Conservation (phyloP, 2,329 filamentous ascomycete species). For the Colletotrichum camelliae region DNA sequence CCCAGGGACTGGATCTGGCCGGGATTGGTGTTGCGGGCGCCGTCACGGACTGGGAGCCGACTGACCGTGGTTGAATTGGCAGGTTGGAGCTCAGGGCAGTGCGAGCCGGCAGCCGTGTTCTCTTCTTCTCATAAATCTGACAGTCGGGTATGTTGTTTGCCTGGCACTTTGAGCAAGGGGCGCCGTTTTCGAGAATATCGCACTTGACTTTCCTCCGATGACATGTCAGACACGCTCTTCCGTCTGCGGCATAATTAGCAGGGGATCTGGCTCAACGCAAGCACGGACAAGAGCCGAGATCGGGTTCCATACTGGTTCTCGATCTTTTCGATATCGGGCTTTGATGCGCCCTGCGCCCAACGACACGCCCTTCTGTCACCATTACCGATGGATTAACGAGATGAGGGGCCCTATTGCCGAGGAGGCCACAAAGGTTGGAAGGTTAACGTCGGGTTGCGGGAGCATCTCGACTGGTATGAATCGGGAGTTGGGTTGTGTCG, state of each 20-base stretch:
- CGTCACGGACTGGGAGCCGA: slow-evolving; percentile 26
- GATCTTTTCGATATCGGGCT: background rate
- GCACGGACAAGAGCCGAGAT: background rate
- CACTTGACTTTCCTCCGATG: slow-evolving; percentile 57
- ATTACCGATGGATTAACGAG: background rate
- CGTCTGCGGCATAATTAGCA: slow-evolving; percentile 26
- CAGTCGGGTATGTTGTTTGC: slow-evolving; percentile 46
- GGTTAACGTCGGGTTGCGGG: background rate
- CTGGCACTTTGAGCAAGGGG: slow-evolving; percentile 54
- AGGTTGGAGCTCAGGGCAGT: slow-evolving; percentile 33
- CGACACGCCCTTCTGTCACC: background rate
- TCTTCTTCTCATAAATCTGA: slow-evolving; percentile 55
- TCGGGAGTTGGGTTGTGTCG: background rate
- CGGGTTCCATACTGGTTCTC: slow-evolving; percentile 16
- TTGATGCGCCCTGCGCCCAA: background rate
- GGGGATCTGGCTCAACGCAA: background rate
- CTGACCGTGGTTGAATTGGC: slow-evolving; percentile 49
- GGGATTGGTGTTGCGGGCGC: slow-evolving; percentile 25
- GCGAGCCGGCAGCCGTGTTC: slow-evolving; percentile 42
- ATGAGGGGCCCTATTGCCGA: background rate
- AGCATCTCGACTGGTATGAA: background rate
- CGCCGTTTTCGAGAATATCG: slow-evolving; percentile 50
- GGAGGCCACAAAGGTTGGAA: background rate
- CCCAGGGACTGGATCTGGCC: slow-evolving; percentile 4
- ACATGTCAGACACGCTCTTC: slow-evolving; percentile 51